Percentiles rank a stretch among this genome's conserved stretches.
Evolutionary conservation across 2,329 filamentous ascomycete genomes (phyloP).

Genomic region (Stachybotrys chlorohalonatus): DNA sequence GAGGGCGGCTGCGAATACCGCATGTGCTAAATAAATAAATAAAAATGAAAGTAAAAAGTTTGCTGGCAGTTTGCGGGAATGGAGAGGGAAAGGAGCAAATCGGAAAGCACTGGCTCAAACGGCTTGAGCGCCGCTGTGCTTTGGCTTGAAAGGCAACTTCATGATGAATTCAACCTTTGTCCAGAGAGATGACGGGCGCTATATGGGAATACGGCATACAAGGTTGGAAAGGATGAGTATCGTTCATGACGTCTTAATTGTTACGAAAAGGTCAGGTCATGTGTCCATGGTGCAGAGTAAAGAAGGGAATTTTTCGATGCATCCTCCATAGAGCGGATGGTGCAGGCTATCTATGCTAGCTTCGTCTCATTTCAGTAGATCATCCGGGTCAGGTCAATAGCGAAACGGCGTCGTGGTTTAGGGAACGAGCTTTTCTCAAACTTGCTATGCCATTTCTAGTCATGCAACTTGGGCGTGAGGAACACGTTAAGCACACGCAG

Average conservation of each 20-base stretch:
- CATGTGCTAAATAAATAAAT: constrained; percentile 46
- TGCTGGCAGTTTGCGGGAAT: too few relatives aligned
- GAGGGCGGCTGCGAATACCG: constrained; percentile 72
- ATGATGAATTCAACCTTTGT: not conserved
- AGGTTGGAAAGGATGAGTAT: not conserved
- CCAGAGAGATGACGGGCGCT: not conserved
- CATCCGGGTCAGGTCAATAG: not conserved
- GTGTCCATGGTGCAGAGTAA: not conserved
- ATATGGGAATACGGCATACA: not conserved
- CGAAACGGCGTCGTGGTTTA: not conserved
- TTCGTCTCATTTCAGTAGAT: not conserved
- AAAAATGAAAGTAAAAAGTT: not conserved
- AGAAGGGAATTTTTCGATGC: not conserved
- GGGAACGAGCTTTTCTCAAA: not conserved
- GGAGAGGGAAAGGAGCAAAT: too few relatives aligned
- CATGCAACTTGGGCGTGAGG: too few relatives aligned
- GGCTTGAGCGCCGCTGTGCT: not conserved
- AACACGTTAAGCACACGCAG: too few relatives aligned
- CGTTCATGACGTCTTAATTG: not conserved
- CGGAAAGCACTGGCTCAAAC: too few relatives aligned
- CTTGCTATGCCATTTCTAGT: too few relatives aligned
- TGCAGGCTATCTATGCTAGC: not conserved
- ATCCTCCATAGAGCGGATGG: not conserved
- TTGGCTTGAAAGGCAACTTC: not conserved
- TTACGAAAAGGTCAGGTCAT: not conserved